These are phyloP conservation scores for Prunus mongolica DNA, from an alignment of 306 rosid genomes.

Conservation along the genomic window DNA sequence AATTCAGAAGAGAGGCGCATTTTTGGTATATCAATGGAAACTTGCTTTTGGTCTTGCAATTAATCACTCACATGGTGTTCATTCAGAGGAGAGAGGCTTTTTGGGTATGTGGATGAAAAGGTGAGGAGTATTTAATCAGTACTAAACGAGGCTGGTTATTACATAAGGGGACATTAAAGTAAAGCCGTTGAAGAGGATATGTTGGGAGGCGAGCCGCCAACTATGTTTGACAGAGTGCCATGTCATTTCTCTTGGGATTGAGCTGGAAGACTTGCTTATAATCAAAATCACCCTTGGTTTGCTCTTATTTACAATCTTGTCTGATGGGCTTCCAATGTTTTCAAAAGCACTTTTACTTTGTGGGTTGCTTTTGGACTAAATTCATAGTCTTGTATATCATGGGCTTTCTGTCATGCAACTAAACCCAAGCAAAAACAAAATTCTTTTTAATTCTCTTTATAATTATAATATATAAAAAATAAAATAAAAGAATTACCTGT, in stretches of 20 bases:
- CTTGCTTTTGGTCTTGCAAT: no score
- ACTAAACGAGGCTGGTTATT: not conserved
- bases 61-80: no score
- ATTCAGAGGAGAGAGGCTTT: not conserved
- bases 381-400: no score
- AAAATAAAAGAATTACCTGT: no score
- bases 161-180: not conserved
- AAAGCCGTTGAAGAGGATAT: conserved; percentile 23
- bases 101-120: not conserved
- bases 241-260: conserved; percentile 21
- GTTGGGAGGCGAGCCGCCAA: conserved; percentile 26
- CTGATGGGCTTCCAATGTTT: not conserved
- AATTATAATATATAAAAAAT: no score
- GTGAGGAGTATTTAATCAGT: not conserved
- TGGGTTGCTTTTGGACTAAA: not conserved
- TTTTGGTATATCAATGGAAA: not conserved
- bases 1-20: not conserved
- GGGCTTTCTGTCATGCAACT: not conserved
- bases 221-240: conserved; percentile 33
- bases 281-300: not conserved
- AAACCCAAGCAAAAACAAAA: no score
- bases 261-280: not conserved
- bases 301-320: not conserved
- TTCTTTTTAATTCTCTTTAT: no score
- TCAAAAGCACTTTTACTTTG: not conserved